A percentile compares a stretch with the other conserved stretches of the same genome.
These are phyloP conservation scores for Stephania cephalantha DNA, from an alignment of 164 flowering plant genomes.

Conservation along the genomic window DNA sequence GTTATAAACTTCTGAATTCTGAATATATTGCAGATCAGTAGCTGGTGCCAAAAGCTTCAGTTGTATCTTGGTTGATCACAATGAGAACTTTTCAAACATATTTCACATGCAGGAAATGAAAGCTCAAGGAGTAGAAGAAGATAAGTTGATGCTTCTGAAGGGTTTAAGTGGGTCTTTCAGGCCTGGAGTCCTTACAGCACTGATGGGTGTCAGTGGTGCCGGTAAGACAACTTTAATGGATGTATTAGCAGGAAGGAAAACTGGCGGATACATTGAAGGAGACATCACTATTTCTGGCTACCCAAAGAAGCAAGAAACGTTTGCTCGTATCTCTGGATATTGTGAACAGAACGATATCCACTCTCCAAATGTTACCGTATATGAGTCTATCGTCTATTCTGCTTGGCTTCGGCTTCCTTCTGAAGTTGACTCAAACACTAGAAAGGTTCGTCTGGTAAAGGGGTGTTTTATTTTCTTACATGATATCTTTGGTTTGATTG, in stretches of 20 bases:
- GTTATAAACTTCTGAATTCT: not conserved
- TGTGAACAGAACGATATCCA: constrained; percentile 56
- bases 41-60: not conserved
- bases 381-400: constrained; percentile 46
- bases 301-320: constrained; percentile 47
- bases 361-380: constrained; percentile 48
- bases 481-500: not conserved
- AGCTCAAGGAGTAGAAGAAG: constrained; percentile 33
- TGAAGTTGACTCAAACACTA: constrained; percentile 33
- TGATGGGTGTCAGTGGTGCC: constrained; percentile 66
- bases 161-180: constrained; percentile 48
- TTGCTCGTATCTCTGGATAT: constrained; percentile 49
- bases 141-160: constrained; percentile 34
- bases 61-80: not conserved
- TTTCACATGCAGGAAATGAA: constrained; percentile 52
- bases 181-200: constrained; percentile 54
- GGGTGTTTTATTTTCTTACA: not conserved
- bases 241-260: constrained; percentile 50
- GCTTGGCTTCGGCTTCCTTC: constrained; percentile 53
- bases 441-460: constrained; percentile 28
- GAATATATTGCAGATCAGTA: not conserved
- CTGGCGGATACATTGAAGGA: constrained; percentile 47
- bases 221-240: constrained; percentile 59
- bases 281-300: constrained; percentile 40
- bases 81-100: not conserved